Percentiles rank a stretch among this genome's conserved stretches.
These are phyloP conservation scores for Fusarium irregulare DNA, from an alignment of 2,329 filamentous ascomycete genomes.

Conservation along the genomic window DNA sequence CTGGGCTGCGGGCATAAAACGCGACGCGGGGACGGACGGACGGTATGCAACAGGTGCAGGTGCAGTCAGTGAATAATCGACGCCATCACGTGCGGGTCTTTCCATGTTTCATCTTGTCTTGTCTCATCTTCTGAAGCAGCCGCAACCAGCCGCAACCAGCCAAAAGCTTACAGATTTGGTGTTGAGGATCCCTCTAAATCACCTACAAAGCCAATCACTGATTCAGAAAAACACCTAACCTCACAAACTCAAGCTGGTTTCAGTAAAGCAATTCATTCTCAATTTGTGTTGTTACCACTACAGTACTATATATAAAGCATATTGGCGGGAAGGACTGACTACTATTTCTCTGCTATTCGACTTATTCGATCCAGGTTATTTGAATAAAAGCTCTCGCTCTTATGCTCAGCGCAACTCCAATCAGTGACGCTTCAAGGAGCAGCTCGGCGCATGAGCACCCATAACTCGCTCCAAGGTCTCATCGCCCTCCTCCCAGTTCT, in stretches of 20 bases:
- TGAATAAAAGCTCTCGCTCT: not conserved
- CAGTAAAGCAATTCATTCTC: not conserved
- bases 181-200: not conserved
- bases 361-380: not conserved
- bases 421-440: slow-evolving; percentile 40
- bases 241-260: not conserved
- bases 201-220: not conserved
- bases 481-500: slow-evolving; percentile 56
- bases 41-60: slow-evolving; percentile 1
- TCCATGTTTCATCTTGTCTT: not conserved
- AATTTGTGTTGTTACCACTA: not conserved
- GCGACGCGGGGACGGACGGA: slow-evolving; percentile 28
- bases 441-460: slow-evolving; percentile 47
- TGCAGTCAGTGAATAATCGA: slow-evolving; percentile 1
- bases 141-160: not conserved
- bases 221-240: not conserved
- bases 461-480: slow-evolving; percentile 53
- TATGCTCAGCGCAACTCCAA: not conserved
- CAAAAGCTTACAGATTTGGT: not conserved
- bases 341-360: not conserved
- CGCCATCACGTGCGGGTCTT: slow-evolving; percentile 36
- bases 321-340: not conserved
- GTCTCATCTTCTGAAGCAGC: not conserved
- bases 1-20: slow-evolving; percentile 11
- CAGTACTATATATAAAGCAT: not conserved